Evolutionary conservation across 371 early-diverging fungal species (phyloP), one percentile per base, ranked within the genome.

Genomic region (Globomyces sp.): DNA sequence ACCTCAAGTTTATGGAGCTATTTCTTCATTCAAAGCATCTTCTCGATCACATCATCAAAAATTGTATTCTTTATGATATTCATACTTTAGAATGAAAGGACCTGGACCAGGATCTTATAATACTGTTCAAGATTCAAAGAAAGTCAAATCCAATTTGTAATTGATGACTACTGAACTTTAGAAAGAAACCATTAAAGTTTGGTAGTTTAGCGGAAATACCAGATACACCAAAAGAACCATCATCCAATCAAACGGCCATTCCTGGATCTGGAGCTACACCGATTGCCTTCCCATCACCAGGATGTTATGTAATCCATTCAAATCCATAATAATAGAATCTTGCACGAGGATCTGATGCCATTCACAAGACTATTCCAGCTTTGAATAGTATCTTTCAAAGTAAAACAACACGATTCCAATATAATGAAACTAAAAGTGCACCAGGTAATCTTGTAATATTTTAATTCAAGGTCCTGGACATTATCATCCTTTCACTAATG

Each of bases 21-120:
- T 58, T 40, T 76, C 80, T 3, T 76, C 80, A 39, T 80, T 80
- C 68, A 77, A 74, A 58, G 63, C 75, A 1, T 72, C 70, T 2
- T 10, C 60, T 3, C 63, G 76, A 9, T 65, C 53, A 11, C 43
- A 67, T 3, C 6, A 57, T 48, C 39, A 39, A 66, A 68, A 58
- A 9, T 47, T 74, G 40, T 34, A 46, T 41, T 48, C 51, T 6
- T 11, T 13, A 9, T 42, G 11, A 37, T 37, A 24, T 24, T 24
- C 24, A 24, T 24, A 53, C 1, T 4, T 10, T 24, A 60, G 64
- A 55, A 43, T 53, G 1, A 36, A 41, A 48, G 10, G 58, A 5
- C 72, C 68, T 48, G 72, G 72, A 4, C 72, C 72, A n/a, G 68
- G 68, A 10, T 49, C 65, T 0, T 71, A 71, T 66, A 66, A 71